These are phyloP conservation scores for Aspergillus cejpii DNA, from an alignment of 2,329 filamentous ascomycete species.

Conservation along the genomic window DNA sequence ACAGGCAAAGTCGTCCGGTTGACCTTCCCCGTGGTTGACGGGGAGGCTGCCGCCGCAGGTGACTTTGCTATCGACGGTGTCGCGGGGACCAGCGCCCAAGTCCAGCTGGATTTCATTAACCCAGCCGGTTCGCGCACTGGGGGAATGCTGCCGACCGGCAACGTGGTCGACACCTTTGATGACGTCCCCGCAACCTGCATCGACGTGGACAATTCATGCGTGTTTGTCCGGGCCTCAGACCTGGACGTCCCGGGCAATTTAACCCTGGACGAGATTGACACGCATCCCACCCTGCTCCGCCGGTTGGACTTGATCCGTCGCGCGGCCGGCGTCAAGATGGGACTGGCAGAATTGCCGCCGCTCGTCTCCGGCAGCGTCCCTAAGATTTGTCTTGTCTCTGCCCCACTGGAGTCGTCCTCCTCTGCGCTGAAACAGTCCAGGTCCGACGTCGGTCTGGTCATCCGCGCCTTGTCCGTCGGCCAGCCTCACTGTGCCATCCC, in stretches of 20 bases:
- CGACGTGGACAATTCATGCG: conserved; percentile 58
- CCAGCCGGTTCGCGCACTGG: conserved; percentile 61
- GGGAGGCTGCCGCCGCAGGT: conserved; percentile 46
- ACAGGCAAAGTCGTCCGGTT: conserved; percentile 58
- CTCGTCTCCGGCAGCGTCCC: conserved; percentile 52
- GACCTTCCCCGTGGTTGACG: conserved; percentile 49
- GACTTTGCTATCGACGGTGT: conserved; percentile 60
- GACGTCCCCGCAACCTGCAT: conserved; percentile 51
- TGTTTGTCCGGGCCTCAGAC: conserved; percentile 54
- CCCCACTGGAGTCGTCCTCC: conserved; percentile 6
- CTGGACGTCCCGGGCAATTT: conserved; percentile 41
- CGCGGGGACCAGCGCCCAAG: conserved; percentile 50
- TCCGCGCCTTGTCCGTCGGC: conserved; percentile 50
- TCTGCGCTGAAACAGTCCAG: conserved; percentile 21
- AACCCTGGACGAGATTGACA: conserved; percentile 50
- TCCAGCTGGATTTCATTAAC: conserved; percentile 56
- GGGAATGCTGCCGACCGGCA: conserved; percentile 55
- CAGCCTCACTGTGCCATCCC: conserved; percentile 54
- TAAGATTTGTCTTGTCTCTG: conserved; percentile 55
- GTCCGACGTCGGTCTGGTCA: conserved; percentile 38
- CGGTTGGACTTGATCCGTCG: conserved; percentile 53
- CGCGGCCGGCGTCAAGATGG: conserved; percentile 56
- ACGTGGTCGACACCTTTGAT: conserved; percentile 47
- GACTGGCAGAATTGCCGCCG: conserved; percentile 44
- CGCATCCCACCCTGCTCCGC: conserved; percentile 38